phyloP scores from a whole-genome alignment of 371 early-diverging fungal species.

The Haplosporangium sp. region DNA sequence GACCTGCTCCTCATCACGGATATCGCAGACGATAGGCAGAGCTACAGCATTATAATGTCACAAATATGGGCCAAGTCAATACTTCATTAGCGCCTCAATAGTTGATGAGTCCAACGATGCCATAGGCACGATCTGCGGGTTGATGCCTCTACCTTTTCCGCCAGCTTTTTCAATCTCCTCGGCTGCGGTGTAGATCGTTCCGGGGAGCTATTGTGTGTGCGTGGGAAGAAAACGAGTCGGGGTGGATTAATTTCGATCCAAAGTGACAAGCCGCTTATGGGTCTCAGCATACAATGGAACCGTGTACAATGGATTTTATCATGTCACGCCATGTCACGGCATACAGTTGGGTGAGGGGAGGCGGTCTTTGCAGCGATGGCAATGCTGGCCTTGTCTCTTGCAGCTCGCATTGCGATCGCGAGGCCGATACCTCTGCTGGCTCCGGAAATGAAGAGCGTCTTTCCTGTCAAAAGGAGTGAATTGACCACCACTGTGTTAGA shows the following conservation, averaged over 20 bases:
- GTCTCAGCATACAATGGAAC: background rate
- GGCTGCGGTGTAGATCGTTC: conserved; percentile 84
- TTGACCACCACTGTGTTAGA: too few species aligned
- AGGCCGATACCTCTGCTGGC: conserved; percentile 79
- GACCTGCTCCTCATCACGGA: conserved; percentile 82
- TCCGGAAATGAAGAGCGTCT: conserved; percentile 80
- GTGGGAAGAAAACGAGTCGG: background rate
- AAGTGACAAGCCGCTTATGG: too few species aligned
- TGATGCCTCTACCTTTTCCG: conserved; percentile 59
- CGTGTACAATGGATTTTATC: background rate
- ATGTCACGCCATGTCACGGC: background rate
- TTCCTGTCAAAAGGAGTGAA: conserved; percentile 57
- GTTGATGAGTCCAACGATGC: too few species aligned
- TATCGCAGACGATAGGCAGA: conserved; percentile 82
- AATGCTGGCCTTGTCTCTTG: conserved; percentile 76
- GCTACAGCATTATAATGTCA: conserved; percentile 48
- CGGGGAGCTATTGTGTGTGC: conserved; percentile 66
- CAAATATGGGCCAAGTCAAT: background rate
- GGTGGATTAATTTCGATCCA: too few species aligned
- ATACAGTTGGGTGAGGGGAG: conserved; percentile 75
- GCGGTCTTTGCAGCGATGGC: conserved; percentile 87
- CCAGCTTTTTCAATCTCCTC: conserved; percentile 78
- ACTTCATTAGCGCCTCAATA: too few species aligned
- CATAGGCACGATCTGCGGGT: too few species aligned
- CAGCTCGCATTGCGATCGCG: conserved; percentile 78